Conservation (phyloP, 768 basidiomycete genomes). For the Phylloporus sp. region DNA sequence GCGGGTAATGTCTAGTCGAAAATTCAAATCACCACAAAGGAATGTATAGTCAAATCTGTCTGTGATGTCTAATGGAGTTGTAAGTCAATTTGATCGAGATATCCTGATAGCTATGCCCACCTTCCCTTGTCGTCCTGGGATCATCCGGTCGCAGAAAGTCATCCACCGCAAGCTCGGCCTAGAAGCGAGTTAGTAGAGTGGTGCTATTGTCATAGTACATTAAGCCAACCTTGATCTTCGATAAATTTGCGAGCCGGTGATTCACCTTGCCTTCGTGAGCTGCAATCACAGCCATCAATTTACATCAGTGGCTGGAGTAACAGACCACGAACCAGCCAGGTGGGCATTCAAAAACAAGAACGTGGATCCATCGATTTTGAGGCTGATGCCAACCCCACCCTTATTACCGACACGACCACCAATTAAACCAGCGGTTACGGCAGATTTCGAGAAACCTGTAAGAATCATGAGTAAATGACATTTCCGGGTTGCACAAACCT, state of each 20-base stretch:
- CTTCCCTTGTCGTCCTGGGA: constrained; percentile 66
- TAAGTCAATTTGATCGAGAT: constrained; percentile 5
- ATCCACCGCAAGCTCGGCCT: constrained; percentile 77
- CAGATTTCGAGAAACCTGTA: constrained; percentile 69
- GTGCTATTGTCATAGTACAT: neutral
- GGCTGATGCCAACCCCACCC: constrained; percentile 85
- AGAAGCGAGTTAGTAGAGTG: constrained; percentile 5
- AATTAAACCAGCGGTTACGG: constrained; percentile 85
- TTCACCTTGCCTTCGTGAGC: constrained; percentile 75
- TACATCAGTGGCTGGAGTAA: neutral
- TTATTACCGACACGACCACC: constrained; percentile 93
- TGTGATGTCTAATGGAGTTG: constrained; percentile 53
- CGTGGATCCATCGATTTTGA: constrained; percentile 78
- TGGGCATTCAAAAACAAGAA: constrained; percentile 91
- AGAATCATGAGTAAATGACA: neutral
- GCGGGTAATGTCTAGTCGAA: constrained; percentile 82
- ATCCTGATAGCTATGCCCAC: constrained; percentile 31
- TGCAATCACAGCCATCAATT: constrained; percentile 23
- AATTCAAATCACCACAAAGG: constrained; percentile 89
- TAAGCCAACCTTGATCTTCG: constrained; percentile 75
- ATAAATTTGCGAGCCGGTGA: constrained; percentile 79
- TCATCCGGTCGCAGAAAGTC: constrained; percentile 67
- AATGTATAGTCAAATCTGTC: constrained; percentile 90
- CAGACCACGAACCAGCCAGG: constrained; percentile 58
- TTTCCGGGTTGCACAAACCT: constrained; percentile 2